Base-by-base conservation (phyloP, 2,329 filamentous ascomycete genomes). In the Claviceps pazoutovae region DNA sequence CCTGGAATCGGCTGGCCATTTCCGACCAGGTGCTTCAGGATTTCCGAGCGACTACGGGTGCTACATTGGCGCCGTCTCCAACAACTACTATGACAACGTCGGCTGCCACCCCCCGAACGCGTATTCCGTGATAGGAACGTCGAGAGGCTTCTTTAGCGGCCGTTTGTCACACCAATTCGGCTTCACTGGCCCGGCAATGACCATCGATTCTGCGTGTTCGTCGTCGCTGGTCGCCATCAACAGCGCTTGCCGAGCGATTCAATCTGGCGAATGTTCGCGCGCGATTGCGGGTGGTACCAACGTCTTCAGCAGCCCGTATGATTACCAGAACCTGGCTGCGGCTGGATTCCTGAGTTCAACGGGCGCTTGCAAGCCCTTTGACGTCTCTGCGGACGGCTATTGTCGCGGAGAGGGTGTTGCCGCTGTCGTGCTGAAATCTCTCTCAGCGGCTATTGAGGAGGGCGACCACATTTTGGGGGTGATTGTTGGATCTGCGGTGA, bases 401-500 rank as follows among this genome's bases (percentile, higher is more conserved):
- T 93, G 86, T 68, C 81, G 87, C 62, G 86, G 82, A 51, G 87
- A 93, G 57, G 82, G 79, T 19, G 84, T 84, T 53, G 86, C 82
- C 1, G 83, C 83, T 0, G 75, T 93, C 49, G 75, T 91, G 19
- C 71, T 93, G 43, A 93, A 93, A 72, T 77, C 85, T 45, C 78
- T 89, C 4, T 82, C 86, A 51, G 84, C 89, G 65, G 87, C 87
- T 0, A 66, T 86, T 48, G 77, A 79, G 0, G 86, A 91, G 59
- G 83, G 86, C 55, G 87, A 91, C 79, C 82, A 62, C 75, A 82
- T 77, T 39, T 74, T 89, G 30, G 86, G 82, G 23, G 83, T 87
- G 56, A 84, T 94, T 51, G 73, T 85, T 1, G 86, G 82, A 36
- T 79, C 82, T 1, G 79, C 82, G 2, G 90, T 86, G 46, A 93